Conservation (phyloP, 495 filamentous ascomycete species). For the Penicillium taxi region DNA sequence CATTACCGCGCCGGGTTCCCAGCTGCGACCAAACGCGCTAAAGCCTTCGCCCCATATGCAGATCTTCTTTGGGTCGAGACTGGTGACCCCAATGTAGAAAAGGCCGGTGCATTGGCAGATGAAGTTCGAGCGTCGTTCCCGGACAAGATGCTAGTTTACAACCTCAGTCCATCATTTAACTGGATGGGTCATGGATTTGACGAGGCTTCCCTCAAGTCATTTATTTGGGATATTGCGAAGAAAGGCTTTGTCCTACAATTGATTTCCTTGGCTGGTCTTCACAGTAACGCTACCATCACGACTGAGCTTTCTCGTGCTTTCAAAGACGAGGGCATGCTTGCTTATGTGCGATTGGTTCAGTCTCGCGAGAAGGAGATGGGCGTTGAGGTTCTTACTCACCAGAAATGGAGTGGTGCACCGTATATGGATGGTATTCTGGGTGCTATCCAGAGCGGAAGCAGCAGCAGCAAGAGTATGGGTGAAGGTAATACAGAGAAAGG, state of each 20-base stretch:
- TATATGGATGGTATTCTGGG: slow-evolving; percentile 94
- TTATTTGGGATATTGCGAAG: slow-evolving; percentile 92
- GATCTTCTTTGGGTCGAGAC: slow-evolving; percentile 98
- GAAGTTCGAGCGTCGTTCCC: slow-evolving; percentile 60
- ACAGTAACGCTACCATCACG: slow-evolving; percentile 81
- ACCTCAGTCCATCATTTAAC: slow-evolving; percentile 93
- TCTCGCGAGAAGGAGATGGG: slow-evolving; percentile 82
- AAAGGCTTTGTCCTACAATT: slow-evolving; percentile 93
- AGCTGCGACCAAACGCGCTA: slow-evolving; percentile 86
- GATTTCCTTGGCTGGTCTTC: slow-evolving; percentile 82
- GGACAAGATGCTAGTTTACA: slow-evolving; percentile 89
- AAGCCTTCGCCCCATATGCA: slow-evolving; percentile 83
- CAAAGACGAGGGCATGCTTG: slow-evolving; percentile 87
- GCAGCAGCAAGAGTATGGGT: slow-evolving; percentile 72
- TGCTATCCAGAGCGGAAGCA: slow-evolving; percentile 85
- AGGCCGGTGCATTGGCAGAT: slow-evolving; percentile 63
- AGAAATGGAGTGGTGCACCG: slow-evolving; percentile 92
- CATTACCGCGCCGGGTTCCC: slow-evolving; percentile 84
- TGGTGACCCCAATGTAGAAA: slow-evolving; percentile 71
- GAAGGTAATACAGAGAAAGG: slow-evolving; percentile 69
- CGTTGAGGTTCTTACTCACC: slow-evolving; percentile 92
- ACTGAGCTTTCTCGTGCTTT: slow-evolving; percentile 74
- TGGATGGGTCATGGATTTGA: slow-evolving; percentile 95
- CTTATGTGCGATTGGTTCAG: slow-evolving; percentile 89
- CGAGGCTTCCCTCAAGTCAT: slow-evolving; percentile 66